Evolutionary conservation across 2,329 filamentous ascomycete species (phyloP).

Genomic region (Sordariomycetes sp.): DNA sequence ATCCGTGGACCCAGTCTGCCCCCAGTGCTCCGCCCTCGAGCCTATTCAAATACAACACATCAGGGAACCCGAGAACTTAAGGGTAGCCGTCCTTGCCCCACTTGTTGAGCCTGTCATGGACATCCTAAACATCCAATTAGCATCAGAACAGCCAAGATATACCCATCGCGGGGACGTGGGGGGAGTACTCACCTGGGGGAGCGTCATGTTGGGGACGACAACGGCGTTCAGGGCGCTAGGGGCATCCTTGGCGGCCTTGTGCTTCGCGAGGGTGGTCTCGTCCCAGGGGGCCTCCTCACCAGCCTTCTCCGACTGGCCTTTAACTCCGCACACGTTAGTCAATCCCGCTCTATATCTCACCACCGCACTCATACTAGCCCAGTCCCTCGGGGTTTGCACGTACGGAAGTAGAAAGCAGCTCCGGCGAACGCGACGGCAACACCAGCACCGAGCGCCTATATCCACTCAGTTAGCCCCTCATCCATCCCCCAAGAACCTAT

Average conservation of each 20-base stretch:
- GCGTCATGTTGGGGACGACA: slow-evolving; percentile 83
- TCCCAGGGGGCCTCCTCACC: slow-evolving; percentile 51
- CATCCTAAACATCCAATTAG: slow-evolving; percentile 41
- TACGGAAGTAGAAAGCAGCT: slow-evolving; percentile 85
- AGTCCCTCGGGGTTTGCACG: slow-evolving; percentile 10
- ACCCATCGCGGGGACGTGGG: neutral
- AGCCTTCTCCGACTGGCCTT: slow-evolving; percentile 72
- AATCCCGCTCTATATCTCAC: neutral
- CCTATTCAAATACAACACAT: neutral
- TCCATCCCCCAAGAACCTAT: neutral
- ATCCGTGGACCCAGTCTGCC: neutral
- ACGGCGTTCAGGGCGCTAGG: slow-evolving; percentile 93
- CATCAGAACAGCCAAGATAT: neutral
- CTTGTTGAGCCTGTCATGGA: slow-evolving; percentile 99
- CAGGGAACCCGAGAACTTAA: slow-evolving; percentile 23
- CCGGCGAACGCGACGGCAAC: slow-evolving; percentile 83
- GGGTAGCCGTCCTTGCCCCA: slow-evolving; percentile 94
- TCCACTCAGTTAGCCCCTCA: slow-evolving; percentile 5
- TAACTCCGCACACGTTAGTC: slow-evolving; percentile 34
- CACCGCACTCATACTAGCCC: neutral
- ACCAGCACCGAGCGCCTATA: slow-evolving; percentile 77
- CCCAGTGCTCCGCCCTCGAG: neutral
- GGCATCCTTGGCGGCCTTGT: slow-evolving; percentile 71
- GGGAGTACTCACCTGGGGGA: slow-evolving; percentile 61
- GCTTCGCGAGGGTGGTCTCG: slow-evolving; percentile 61